These are phyloP conservation scores for Trypanosoma vivax DNA, from an alignment of 208 protist species.

Conservation along the genomic window DNA sequence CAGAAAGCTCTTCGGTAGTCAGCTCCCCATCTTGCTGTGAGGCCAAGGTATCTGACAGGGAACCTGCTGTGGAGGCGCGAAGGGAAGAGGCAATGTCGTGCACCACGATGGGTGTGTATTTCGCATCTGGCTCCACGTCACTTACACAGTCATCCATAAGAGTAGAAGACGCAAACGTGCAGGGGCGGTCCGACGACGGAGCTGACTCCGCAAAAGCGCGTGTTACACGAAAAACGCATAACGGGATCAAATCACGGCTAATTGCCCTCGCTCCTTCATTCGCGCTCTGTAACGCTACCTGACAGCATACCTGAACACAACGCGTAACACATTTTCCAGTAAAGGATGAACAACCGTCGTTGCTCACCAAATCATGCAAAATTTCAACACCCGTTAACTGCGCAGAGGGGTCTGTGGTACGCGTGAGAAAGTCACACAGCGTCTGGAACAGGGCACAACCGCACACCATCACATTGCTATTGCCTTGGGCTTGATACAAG, in stretches of 20 bases:
- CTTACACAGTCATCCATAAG: slow-evolving; percentile 48
- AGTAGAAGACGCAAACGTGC: slow-evolving; percentile 46
- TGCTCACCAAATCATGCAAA: slow-evolving; percentile 29
- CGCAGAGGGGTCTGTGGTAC: slow-evolving; percentile 24
- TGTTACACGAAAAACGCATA: slow-evolving; percentile 26
- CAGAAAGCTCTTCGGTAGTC: background rate
- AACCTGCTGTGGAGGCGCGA: background rate
- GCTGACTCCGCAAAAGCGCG: slow-evolving; percentile 26
- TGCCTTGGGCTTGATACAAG: slow-evolving; percentile 24
- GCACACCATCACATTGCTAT: slow-evolving; percentile 12
- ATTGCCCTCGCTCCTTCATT: slow-evolving; percentile 27
- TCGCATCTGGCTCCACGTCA: slow-evolving; percentile 56
- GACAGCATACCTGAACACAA: slow-evolving; percentile 43
- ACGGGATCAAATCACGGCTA: slow-evolving; percentile 23
- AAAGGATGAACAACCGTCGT: slow-evolving; percentile 24
- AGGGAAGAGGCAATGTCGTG: background rate
- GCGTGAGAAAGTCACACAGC: slow-evolving; percentile 29
- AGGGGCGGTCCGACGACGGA: background rate
- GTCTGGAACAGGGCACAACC: slow-evolving; percentile 37
- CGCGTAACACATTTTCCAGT: slow-evolving; percentile 28
- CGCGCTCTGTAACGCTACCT: slow-evolving; percentile 22
- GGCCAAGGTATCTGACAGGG: slow-evolving; percentile 2
- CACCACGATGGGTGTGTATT: slow-evolving; percentile 38
- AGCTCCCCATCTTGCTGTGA: background rate
- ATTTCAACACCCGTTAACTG: slow-evolving; percentile 38